Evolutionary conservation across 768 basidiomycete genomes (phyloP), one percentile per base, ranked within the genome.

Genomic region (Chalciporus sphaerocephalus): DNA sequence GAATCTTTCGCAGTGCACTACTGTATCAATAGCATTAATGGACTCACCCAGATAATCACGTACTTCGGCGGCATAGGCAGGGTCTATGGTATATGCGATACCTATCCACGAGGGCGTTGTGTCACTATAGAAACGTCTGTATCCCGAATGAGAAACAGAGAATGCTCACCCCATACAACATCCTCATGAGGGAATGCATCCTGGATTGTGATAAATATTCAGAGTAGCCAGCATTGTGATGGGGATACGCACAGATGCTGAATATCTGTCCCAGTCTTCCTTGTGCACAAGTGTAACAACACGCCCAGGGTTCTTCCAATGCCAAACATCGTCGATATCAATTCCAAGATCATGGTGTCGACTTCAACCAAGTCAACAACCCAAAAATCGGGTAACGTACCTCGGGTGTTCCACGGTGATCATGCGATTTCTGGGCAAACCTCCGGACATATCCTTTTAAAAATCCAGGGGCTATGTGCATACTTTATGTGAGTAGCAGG

Each of bases 221-320:
- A 18, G 41, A 32, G 2, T n/a, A n/a, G n/a, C n/a, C n/a, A n/a
- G n/a, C 13, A 15, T 32, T 2, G 17, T 16, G 17, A 47, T 21
- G 4, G 9, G 1, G 13, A 10, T 13, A 58, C 79, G 48, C 51
- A 88, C 89, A 15, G 80, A 76, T n/a, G 58, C 70, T 6, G 86
- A 86, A 58, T 88, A 83, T 11, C 65, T 61, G 27, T 84, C 83
- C 94, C 94, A 97, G 36, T 95, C 90, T 60, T 85, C 81, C 47
- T 89, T 87, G 54, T 88, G 86, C 8, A 96, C 74, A 2, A 97
- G 73, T 1, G 93, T 97, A 1, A 95, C 93, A 1, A 95, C 94
- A 34, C 92, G 70, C 3, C 93, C 93, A 3, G 92, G 92, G 40
- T 72, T 79, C 88, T 91, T 52, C 4, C 8, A n/a, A 8, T 40